Percentiles rank a stretch among this genome's conserved stretches.
phyloP scores from a whole-genome alignment of 2,329 filamentous ascomycete species.

The Xylaria sp. region DNA sequence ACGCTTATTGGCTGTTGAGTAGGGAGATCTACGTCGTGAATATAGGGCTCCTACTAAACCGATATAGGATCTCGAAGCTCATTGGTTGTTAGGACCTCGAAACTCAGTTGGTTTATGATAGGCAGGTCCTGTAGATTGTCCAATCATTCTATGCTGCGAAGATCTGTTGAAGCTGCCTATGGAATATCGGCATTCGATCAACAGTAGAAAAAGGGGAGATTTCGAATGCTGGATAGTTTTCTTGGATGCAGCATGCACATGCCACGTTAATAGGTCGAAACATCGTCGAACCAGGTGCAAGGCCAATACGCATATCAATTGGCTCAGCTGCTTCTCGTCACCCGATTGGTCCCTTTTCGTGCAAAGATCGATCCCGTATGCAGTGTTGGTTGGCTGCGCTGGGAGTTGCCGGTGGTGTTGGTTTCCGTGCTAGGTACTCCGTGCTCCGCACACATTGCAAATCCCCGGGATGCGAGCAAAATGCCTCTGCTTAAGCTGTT shows the following conservation, averaged over 20 bases:
- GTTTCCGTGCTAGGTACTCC: not conserved
- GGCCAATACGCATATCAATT: too few species aligned
- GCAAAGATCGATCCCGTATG: not conserved
- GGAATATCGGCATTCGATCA: not conserved
- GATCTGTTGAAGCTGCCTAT: not conserved
- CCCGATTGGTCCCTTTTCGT: not conserved
- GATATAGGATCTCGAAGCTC: not conserved
- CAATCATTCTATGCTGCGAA: not conserved
- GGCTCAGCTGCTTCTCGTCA: not conserved
- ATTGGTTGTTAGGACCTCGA: constrained; percentile 1
- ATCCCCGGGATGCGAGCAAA: not conserved
- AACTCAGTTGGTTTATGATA: not conserved
- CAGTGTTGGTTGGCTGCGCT: not conserved
- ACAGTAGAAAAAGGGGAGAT: not conserved
- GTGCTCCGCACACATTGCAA: not conserved
- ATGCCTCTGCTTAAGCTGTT: not conserved
- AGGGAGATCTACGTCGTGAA: not conserved
- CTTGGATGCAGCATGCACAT: not conserved
- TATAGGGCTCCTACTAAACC: not conserved
- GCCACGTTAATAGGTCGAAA: not conserved
- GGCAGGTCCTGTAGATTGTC: not conserved
- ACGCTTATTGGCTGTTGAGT: not conserved
- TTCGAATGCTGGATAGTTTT: not conserved
- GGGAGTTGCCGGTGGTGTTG: not conserved
- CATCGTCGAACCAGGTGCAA: not conserved